These are phyloP conservation scores for Notholithocarpus densiflorus DNA, from an alignment of 306 rosid genomes.

Conservation along the genomic window DNA sequence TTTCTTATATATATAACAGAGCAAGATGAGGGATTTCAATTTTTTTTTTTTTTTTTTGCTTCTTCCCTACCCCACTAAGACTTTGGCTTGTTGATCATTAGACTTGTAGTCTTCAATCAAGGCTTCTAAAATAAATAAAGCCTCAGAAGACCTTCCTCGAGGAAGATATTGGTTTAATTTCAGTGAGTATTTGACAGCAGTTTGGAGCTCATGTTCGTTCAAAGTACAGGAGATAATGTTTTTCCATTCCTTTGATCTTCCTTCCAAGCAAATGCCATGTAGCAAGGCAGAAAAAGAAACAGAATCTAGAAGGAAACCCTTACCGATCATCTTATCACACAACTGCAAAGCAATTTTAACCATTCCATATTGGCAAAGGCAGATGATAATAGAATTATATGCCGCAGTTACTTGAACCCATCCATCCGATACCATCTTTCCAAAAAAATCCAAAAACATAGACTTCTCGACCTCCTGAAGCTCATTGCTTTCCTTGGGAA, in stretches of 20 bases:
- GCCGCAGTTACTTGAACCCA: slow-evolving; percentile 50
- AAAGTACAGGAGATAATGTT: slow-evolving; percentile 42
- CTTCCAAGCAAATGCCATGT: slow-evolving; percentile 65
- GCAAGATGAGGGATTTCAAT: not conserved
- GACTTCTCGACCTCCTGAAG: slow-evolving; percentile 28
- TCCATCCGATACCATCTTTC: slow-evolving; percentile 63
- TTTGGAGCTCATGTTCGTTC: slow-evolving; percentile 45
- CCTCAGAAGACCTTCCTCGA: slow-evolving; percentile 53
- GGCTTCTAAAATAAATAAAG: slow-evolving; percentile 56
- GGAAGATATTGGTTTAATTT: slow-evolving; percentile 50
- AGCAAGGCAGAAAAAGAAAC: slow-evolving; percentile 63
- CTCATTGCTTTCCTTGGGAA: slow-evolving; percentile 18
- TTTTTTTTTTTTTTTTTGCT: slow-evolving; percentile 20
- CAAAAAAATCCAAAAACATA: slow-evolving; percentile 52
- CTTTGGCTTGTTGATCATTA: slow-evolving; percentile 31
- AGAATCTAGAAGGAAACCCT: slow-evolving; percentile 46
- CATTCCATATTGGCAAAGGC: slow-evolving; percentile 70
- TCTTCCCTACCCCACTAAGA: slow-evolving; percentile 20
- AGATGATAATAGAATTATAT: slow-evolving; percentile 61
- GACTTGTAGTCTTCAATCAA: slow-evolving; percentile 41
- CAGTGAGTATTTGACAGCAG: slow-evolving; percentile 54
- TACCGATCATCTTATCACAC: slow-evolving; percentile 47
- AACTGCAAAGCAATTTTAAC: slow-evolving; percentile 58
- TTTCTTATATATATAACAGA: not conserved
- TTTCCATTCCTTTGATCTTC: slow-evolving; percentile 65